These are phyloP conservation scores for Epichloe amarillans DNA, from an alignment of 2,329 filamentous ascomycete species.

Conservation along the genomic window DNA sequence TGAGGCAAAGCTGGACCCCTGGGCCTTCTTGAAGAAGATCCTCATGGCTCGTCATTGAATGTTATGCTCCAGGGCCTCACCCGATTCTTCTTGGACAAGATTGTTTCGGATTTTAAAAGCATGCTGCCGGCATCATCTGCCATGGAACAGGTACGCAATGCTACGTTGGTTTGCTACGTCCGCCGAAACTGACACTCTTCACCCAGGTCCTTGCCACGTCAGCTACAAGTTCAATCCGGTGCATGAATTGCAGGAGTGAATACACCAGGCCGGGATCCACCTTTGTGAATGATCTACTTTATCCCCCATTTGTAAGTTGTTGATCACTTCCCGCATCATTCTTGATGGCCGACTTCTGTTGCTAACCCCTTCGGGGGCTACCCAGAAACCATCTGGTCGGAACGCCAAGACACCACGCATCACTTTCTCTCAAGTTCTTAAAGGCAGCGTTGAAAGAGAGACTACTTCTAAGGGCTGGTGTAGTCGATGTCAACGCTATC, in stretches of 20 bases:
- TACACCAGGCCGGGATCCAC: constrained; percentile 67
- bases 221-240: constrained; percentile 63
- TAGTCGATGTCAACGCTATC: constrained; percentile 77
- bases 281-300: constrained; percentile 75
- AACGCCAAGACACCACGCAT: constrained; percentile 39
- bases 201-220: constrained; percentile 48
- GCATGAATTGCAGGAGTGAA: constrained; percentile 77
- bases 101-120: constrained; percentile 61
- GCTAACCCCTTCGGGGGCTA: background rate
- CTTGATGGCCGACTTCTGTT: background rate
- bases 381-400: constrained; percentile 34
- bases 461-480: constrained; percentile 89
- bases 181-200: background rate
- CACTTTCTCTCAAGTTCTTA: constrained; percentile 84
- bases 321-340: background rate
- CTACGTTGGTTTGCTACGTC: background rate
- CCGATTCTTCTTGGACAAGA: constrained; percentile 71
- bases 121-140: constrained; percentile 47
- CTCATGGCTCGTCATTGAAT: constrained; percentile 58
- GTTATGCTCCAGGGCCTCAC: constrained; percentile 77
- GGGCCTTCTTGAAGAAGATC: constrained; percentile 74
- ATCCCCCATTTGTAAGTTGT: constrained; percentile 39
- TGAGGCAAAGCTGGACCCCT: constrained; percentile 48
- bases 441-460: constrained; percentile 80
- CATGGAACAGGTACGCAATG: constrained; percentile 51